phyloP scores from a whole-genome alignment of 1,139 yeast species.

The Debaryomyces sp. region DNA sequence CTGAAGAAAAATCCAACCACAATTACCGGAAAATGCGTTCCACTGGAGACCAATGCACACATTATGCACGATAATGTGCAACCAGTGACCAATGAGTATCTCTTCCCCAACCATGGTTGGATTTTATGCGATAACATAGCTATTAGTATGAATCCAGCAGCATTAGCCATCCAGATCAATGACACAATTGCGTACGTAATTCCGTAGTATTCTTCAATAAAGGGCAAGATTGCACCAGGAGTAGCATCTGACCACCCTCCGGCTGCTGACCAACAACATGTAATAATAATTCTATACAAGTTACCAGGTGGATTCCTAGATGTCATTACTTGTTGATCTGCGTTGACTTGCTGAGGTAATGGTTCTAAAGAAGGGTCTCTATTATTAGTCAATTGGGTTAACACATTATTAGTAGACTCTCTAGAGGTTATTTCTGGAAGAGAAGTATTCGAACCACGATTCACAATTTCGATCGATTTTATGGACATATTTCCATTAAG shows the following conservation, averaged over 20 bases:
- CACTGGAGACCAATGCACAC: slow-evolving; percentile 44
- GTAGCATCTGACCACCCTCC: slow-evolving; percentile 48
- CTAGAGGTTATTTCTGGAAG: slow-evolving; percentile 15
- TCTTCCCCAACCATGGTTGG: slow-evolving; percentile 44
- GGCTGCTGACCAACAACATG: slow-evolving; percentile 42
- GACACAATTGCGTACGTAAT: slow-evolving; percentile 44
- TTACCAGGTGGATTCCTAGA: slow-evolving; percentile 46
- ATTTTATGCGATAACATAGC: slow-evolving; percentile 44
- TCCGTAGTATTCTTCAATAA: slow-evolving; percentile 38
- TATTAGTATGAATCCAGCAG: slow-evolving; percentile 45
- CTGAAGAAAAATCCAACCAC: slow-evolving; percentile 59
- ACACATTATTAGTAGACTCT: slow-evolving; percentile 15
- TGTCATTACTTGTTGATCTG: slow-evolving; percentile 19
- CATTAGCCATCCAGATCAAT: slow-evolving; percentile 48
- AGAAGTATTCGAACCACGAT: not conserved
- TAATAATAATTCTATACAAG: slow-evolving; percentile 41
- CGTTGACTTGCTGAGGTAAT: slow-evolving; percentile 12
- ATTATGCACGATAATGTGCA: slow-evolving; percentile 35
- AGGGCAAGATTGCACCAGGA: slow-evolving; percentile 51
- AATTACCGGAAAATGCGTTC: slow-evolving; percentile 39
- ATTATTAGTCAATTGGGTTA: slow-evolving; percentile 9
- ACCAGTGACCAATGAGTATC: slow-evolving; percentile 40
- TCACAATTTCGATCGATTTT: slow-evolving; percentile 2
- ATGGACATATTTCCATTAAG: not conserved
- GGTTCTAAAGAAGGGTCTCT: not conserved